Evolutionary conservation across 2,329 filamentous ascomycete genomes (phyloP).

Genomic region (Fusarium metavorans): DNA sequence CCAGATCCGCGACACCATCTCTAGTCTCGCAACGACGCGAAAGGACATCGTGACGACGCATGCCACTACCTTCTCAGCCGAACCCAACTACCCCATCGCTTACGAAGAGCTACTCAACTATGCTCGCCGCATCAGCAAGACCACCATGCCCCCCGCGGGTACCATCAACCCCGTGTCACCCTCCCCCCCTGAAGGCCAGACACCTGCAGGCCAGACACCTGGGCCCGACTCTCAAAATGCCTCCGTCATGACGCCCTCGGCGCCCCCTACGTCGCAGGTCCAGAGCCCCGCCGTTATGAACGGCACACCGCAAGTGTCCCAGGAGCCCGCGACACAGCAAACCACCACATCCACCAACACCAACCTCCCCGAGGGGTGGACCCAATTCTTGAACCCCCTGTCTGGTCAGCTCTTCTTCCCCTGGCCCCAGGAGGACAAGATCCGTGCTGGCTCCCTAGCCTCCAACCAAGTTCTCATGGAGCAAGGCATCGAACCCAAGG

Average conservation of each 20-base stretch:
- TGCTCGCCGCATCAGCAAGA: conserved; percentile 83
- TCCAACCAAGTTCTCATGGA: conserved; percentile 72
- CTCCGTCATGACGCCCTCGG: conserved; percentile 48
- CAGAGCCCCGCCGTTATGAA: conserved; percentile 52
- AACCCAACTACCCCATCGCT: conserved; percentile 67
- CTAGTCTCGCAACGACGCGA: conserved; percentile 77
- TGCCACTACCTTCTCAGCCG: conserved; percentile 66
- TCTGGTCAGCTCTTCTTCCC: conserved; percentile 75
- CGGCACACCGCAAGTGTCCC: conserved; percentile 44
- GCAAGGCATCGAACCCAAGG: conserved; percentile 70
- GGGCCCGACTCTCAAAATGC: conserved; percentile 47
- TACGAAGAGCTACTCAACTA: conserved; percentile 82
- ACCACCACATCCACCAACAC: conserved; percentile 50
- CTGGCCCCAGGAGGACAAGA: conserved; percentile 80
- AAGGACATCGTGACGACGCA: conserved; percentile 76
- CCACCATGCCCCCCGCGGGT: conserved; percentile 77
- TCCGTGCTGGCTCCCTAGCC: conserved; percentile 76
- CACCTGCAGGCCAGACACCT: conserved; percentile 48
- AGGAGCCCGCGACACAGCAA: conserved; percentile 51
- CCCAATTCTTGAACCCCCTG: conserved; percentile 66
- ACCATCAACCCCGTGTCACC: conserved; percentile 56
- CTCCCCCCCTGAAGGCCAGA: conserved; percentile 43
- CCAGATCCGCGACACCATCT: conserved; percentile 78
- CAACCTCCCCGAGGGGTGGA: conserved; percentile 62
- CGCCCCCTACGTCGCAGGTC: conserved; percentile 49